phyloP scores from a whole-genome alignment of 208 protist species.

The Tritrichomonas foetus region DNA sequence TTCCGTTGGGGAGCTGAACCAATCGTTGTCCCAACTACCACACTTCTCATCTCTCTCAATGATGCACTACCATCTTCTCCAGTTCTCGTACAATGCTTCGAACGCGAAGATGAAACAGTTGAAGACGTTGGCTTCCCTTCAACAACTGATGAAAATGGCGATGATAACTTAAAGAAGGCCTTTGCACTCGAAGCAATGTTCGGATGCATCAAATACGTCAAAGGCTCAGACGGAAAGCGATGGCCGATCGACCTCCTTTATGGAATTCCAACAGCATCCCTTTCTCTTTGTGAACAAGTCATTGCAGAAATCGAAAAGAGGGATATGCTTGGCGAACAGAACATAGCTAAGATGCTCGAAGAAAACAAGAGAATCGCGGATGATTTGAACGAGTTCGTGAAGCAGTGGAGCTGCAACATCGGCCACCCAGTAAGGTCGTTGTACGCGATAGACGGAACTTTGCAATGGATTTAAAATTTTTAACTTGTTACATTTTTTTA shows the following conservation, averaged over 20 bases:
- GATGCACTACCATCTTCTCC: background rate
- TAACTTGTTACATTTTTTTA: background rate
- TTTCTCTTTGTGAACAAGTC: background rate
- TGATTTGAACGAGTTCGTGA: background rate
- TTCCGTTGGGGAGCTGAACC: background rate
- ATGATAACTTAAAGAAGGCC: background rate
- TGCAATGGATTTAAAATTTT: slow-evolving; percentile 5
- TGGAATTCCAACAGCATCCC: slow-evolving; percentile 10
- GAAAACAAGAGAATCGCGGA: background rate
- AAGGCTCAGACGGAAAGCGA: background rate
- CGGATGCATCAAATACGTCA: slow-evolving; percentile 3
- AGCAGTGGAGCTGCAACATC: background rate
- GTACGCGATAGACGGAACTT: background rate
- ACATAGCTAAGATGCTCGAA: background rate
- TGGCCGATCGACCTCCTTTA: background rate
- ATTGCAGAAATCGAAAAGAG: background rate
- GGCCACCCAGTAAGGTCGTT: background rate
- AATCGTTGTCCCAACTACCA: background rate
- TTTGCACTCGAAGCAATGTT: slow-evolving; percentile 9
- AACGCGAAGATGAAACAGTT: background rate
- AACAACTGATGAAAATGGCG: background rate
- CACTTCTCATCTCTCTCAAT: slow-evolving; percentile 14
- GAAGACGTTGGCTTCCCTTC: background rate
- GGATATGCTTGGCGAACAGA: background rate
- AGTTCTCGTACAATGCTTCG: background rate